Evolutionary conservation across 345 rosid genomes (phyloP).

Genomic region (Citrus maxima): DNA sequence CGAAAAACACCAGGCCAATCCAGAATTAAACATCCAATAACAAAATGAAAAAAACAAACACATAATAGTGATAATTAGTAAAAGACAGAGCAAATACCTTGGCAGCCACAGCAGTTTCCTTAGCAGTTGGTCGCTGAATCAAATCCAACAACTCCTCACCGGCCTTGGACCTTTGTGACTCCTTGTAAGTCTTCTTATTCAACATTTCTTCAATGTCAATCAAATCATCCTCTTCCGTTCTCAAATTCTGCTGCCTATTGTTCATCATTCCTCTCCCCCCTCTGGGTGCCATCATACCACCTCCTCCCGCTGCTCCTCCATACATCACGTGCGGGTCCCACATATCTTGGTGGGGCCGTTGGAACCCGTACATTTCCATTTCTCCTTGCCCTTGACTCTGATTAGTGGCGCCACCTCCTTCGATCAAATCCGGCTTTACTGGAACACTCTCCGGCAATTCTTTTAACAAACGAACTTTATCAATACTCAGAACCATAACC

Average conservation of each 20-base stretch:
- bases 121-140: slow-evolving; percentile 90
- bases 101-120: slow-evolving; percentile 91
- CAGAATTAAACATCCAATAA: background rate
- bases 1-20: slow-evolving; percentile 6
- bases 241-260: slow-evolving; percentile 35
- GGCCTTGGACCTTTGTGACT: slow-evolving; percentile 81
- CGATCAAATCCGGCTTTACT: slow-evolving; percentile 29
- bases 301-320: slow-evolving; percentile 27
- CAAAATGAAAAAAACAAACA: background rate
- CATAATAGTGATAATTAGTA: background rate
- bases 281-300: slow-evolving; percentile 39
- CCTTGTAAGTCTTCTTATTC: slow-evolving; percentile 83
- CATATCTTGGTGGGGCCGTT: slow-evolving; percentile 7
- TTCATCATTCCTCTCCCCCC: slow-evolving; percentile 25
- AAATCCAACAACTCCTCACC: slow-evolving; percentile 93
- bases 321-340: slow-evolving; percentile 23
- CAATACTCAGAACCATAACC: slow-evolving; percentile 80
- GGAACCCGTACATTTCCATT: slow-evolving; percentile 8
- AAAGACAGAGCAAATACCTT: slow-evolving; percentile 41
- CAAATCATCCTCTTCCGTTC: slow-evolving; percentile 83
- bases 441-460: slow-evolving; percentile 69
- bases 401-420: background rate
- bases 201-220: slow-evolving; percentile 87
- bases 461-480: slow-evolving; percentile 60
- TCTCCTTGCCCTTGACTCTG: slow-evolving; percentile 14